A percentile compares a stretch with the other conserved stretches of the same genome.
phyloP scores from a whole-genome alignment of 129 eudicot species.

The Tagetes patula region DNA sequence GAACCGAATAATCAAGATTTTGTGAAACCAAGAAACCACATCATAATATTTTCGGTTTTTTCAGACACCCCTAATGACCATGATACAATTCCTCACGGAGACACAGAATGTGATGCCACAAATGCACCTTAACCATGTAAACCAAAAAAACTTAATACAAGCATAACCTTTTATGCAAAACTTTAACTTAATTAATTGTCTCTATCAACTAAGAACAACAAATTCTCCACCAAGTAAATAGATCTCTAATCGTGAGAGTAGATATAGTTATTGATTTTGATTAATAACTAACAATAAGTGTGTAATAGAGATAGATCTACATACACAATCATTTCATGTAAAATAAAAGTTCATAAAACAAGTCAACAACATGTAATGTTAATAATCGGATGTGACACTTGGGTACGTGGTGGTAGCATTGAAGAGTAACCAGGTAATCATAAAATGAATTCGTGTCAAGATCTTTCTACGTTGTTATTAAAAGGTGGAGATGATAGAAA shows the following conservation, averaged over 20 bases:
- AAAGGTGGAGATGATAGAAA: slow-evolving; percentile 10
- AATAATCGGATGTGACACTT: not conserved
- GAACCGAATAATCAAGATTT: too few species aligned
- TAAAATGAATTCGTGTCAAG: slow-evolving; percentile 7
- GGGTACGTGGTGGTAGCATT: not conserved
- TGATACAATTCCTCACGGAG: too few species aligned
- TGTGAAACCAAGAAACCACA: too few species aligned
- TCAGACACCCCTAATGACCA: too few species aligned
- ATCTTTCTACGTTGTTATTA: slow-evolving; percentile 12
- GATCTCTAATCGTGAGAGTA: not conserved
- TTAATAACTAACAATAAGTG: not conserved
- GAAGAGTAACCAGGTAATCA: not conserved
- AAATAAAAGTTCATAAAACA: too few species aligned
- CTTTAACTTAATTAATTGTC: not conserved
- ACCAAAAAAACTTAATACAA: not conserved
- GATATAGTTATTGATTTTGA: not conserved
- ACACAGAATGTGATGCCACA: too few species aligned
- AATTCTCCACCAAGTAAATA: not conserved
- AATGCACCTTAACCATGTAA: too few species aligned
- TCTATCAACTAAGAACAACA: not conserved
- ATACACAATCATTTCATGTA: not conserved
- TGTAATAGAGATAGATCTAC: not conserved
- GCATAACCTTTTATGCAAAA: not conserved
- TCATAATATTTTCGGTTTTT: too few species aligned
- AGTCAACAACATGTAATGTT: too few species aligned